phyloP scores from a whole-genome alignment of 192 early-diverging fungal genomes.

The Backusella morwellensis region DNA sequence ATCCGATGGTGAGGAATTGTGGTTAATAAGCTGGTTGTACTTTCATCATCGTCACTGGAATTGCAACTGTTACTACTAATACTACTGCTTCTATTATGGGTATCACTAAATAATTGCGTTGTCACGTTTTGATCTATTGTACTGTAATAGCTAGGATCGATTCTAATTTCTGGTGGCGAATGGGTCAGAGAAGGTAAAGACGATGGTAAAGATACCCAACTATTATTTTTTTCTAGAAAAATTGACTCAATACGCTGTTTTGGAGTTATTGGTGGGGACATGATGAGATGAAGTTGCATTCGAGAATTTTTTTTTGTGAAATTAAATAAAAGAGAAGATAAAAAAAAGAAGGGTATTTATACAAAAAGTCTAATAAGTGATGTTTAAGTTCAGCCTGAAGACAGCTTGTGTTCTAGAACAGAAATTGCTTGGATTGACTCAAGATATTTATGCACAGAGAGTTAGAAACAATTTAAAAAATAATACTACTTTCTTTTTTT shows the following conservation, averaged over 20 bases:
- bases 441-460: not conserved
- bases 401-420: not conserved
- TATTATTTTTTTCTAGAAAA: not conserved
- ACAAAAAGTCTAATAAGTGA: not conserved
- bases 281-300: not conserved
- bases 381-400: not conserved
- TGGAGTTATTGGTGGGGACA: constrained; percentile 15
- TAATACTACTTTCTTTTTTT: not conserved
- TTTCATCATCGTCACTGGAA: not conserved
- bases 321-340: not conserved
- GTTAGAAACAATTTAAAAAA: not conserved
- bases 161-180: not conserved
- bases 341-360: not conserved
- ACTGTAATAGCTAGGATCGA: not conserved
- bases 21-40: not conserved
- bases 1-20: not conserved
- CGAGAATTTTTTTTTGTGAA: not conserved
- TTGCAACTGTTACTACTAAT: not conserved
- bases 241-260: not conserved
- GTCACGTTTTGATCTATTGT: not conserved
- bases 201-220: not conserved
- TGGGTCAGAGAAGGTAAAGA: not conserved
- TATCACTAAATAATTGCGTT: not conserved
- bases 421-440: not conserved
- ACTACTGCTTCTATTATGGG: not conserved